These are phyloP conservation scores for Rhizopogon sp. DNA, from an alignment of 768 basidiomycete species.

Conservation along the genomic window DNA sequence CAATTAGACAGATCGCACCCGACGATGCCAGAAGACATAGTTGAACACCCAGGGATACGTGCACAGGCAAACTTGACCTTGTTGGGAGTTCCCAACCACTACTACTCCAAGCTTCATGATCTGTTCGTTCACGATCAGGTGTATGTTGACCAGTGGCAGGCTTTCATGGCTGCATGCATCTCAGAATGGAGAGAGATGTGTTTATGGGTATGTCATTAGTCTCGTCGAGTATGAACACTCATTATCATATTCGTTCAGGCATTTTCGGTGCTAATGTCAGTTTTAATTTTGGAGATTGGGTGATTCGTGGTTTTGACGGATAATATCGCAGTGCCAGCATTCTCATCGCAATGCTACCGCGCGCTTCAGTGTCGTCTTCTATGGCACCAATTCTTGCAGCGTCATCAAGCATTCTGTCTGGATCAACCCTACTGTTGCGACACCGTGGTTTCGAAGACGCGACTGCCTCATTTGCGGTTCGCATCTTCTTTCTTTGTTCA, in stretches of 20 bases:
- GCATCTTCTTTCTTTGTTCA: constrained; percentile 5
- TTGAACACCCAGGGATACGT: constrained; percentile 26
- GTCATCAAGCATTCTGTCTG: constrained; percentile 4
- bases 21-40: constrained; percentile 35
- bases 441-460: constrained; percentile 9
- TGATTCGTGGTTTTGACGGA: constrained; percentile 22
- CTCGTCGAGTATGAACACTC: not conserved
- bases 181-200: constrained; percentile 40
- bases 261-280: constrained; percentile 11
- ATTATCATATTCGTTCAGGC: constrained; percentile 1
- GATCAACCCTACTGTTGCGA: constrained; percentile 2
- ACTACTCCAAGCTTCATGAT: constrained; percentile 34
- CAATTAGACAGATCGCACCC: constrained; percentile 43
- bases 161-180: constrained; percentile 35
- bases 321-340: constrained; percentile 31
- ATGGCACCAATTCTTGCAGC: constrained; percentile 2
- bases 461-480: constrained; percentile 33
- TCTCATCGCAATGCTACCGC: constrained; percentile 21
- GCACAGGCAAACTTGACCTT: constrained; percentile 31
- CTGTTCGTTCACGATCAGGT: constrained; percentile 48
- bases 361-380: constrained; percentile 1
- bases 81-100: constrained; percentile 35
- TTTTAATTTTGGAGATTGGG: constrained; percentile 6
- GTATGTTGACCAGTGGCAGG: constrained; percentile 42
- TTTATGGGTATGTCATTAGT: constrained; percentile 25